These are phyloP conservation scores for Vigna trinervia DNA, from an alignment of 306 rosid species.

Conservation along the genomic window DNA sequence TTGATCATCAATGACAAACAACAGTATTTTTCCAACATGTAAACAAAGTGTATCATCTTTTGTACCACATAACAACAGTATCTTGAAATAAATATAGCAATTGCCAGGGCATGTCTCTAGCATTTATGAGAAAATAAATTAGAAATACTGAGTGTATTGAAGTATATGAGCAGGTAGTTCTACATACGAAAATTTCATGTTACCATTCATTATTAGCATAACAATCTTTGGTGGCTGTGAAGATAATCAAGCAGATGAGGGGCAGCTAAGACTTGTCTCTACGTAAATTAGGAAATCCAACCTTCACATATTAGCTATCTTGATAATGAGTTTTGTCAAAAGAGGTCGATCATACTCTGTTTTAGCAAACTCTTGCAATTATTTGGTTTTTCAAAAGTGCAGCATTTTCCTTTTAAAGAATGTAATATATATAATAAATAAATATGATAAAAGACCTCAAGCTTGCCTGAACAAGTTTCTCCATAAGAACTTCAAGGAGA, in stretches of 20 bases:
- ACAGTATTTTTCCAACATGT: constrained; percentile 4
- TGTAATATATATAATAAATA: background rate
- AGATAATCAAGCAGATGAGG: constrained; percentile 8
- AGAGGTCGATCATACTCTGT: constrained; percentile 6
- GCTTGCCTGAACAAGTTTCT: too few species aligned
- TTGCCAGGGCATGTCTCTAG: constrained; percentile 9
- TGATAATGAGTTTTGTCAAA: background rate
- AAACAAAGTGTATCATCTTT: constrained; percentile 7
- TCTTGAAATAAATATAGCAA: constrained; percentile 3
- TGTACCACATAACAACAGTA: background rate
- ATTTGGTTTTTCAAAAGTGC: constrained; percentile 8
- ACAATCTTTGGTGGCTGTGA: constrained; percentile 8
- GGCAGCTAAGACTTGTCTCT: constrained; percentile 2
- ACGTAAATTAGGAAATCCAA: background rate
- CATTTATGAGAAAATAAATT: background rate
- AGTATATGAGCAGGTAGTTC: background rate
- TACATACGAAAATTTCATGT: background rate
- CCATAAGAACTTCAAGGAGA: too few species aligned
- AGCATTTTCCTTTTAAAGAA: background rate
- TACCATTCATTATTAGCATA: constrained; percentile 5
- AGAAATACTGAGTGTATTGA: background rate
- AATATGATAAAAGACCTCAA: background rate
- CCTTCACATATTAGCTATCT: background rate
- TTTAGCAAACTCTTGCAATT: background rate
- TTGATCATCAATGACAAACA: background rate